Base-by-base conservation (phyloP, 139 green algal genomes). In the Chlamydomonas sphaeroides region DNA sequence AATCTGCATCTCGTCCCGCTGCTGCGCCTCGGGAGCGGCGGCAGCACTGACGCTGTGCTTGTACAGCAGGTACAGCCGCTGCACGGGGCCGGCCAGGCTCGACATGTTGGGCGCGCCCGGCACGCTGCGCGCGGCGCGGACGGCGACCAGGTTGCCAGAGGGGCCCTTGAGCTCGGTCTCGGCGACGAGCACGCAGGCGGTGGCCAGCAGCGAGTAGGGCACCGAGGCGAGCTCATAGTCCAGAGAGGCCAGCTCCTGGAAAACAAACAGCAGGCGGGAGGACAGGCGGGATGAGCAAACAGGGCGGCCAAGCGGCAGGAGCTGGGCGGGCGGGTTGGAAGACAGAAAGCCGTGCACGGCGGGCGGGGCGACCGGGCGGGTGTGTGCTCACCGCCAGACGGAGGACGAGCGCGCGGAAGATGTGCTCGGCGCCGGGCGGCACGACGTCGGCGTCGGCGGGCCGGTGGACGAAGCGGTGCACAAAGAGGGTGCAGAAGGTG, bases 111-210 rank as follows among this genome's bases (percentile, higher is more conserved):
- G 17, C 4, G 56, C 30, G 23, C 42, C 42, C 6, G 32, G 42
- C 8, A 82, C 33, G 42, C n/a, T 73, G 26, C 75, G 75, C 18
- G 73, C 38, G 15, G 75, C 69, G 30, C 63, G 17, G 2, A 82
- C 61, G 23, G 62, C 65, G 5, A 51, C 51, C 21, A 73, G 20
- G 74, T 59, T 62, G 57, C 18, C 39, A 1, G 70, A 59, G 21
- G 42, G 62, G 62, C 61, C 75, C 75, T 82, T 82, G 62, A 82
- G 59, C 75, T 72, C 75, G 7, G 61, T 82, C 42, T 82, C 75
- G 6, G 75, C 62, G 10, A 82, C 62, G 21, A 82, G 75, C 28
- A 82, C 15, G 59, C 62, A 72, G 1, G 75, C 61, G 20, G 73
- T 62, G 23, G 75, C 75, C 32, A 82, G 41, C 2, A 32, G 30